Base-by-base conservation (phyloP, 2,329 filamentous ascomycete genomes). In the Microsporum ferrugineum region DNA sequence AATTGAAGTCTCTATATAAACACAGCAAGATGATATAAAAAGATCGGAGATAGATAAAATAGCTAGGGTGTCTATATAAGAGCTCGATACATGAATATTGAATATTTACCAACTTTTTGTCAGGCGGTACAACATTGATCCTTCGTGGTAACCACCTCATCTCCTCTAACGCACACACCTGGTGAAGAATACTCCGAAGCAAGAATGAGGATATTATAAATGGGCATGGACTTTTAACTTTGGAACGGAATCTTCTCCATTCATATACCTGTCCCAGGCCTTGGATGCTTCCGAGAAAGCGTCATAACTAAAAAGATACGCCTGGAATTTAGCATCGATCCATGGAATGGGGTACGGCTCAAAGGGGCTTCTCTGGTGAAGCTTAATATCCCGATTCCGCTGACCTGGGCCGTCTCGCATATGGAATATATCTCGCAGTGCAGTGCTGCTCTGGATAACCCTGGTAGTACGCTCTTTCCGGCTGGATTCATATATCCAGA, bases 361-460 rank as follows among this genome's bases (percentile, higher is more conserved):
- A 0, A 69, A 70, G 0, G 73, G 75, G 0, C 71, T 70, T 2
- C 68, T 63, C 69, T 71, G 73, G 41, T 69, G 70, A 69, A 79
- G 75, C 55, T 72, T 72, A 1, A 68, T 68, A 66, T 86, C 83
- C 0, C 83, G 73, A 57, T 81, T 77, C 59, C 75, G 65, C 68
- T 85, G 84, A 62, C 82, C 80, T 0, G 73, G 69, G 0, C 84
- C 84, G 63, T 87, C 83, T 3, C 79, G 77, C 1, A 86, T 71
- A 64, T 86, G 84, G 59, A 85, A 86, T 0, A 86, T 74, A 66
- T 80, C 78, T 66, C 86, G 84, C 64, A 87, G 82, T 10, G 78
- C 69, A n/a, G 82, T 85, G 0, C 84, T 84, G 1, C 83, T 71
- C 8, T 79, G 72, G 0, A 87, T 84, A 0, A 87, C 79, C 64